phyloP scores from a whole-genome alignment of 345 rosid genomes.

The Ricinus communis region DNA sequence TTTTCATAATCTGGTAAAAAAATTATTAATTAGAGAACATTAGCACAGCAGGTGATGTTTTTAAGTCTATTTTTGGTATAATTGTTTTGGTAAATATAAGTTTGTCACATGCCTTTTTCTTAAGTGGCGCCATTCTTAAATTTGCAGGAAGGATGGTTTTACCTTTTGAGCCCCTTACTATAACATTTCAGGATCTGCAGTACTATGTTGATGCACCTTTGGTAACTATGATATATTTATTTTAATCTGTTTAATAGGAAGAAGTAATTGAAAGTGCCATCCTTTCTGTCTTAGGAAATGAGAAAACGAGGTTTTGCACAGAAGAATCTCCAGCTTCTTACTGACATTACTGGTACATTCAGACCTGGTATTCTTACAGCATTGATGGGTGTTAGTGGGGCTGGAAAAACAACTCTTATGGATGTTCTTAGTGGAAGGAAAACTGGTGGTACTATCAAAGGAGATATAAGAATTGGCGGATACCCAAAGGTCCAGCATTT shows the following conservation, averaged over 20 bases:
- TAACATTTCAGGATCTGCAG: conserved; percentile 58
- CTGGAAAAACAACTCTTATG: conserved; percentile 83
- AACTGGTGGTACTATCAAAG: conserved; percentile 68
- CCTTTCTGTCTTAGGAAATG: conserved; percentile 46
- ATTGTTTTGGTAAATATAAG: too few species aligned
- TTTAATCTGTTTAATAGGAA: background rate
- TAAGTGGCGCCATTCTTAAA: background rate
- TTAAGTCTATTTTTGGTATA: too few species aligned
- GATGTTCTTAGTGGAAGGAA: conserved; percentile 89
- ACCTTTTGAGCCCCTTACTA: conserved; percentile 58
- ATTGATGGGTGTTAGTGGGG: conserved; percentile 88
- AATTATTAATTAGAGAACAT: background rate
- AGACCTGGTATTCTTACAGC: conserved; percentile 81
- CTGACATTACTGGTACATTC: conserved; percentile 58
- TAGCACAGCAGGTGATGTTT: too few species aligned
- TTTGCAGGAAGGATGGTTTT: conserved; percentile 58
- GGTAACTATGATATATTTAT: conserved; percentile 37
- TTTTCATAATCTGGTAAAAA: background rate
- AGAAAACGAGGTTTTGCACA: conserved; percentile 42
- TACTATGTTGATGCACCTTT: conserved; percentile 59
- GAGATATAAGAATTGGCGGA: conserved; percentile 70
- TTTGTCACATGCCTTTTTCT: background rate
- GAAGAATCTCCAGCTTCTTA: conserved; percentile 62
- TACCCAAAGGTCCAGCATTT: conserved; percentile 68
- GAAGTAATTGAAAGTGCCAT: background rate